Conservation (phyloP, 2,329 filamentous ascomycete species). For the Trichoderma endophyticum region DNA sequence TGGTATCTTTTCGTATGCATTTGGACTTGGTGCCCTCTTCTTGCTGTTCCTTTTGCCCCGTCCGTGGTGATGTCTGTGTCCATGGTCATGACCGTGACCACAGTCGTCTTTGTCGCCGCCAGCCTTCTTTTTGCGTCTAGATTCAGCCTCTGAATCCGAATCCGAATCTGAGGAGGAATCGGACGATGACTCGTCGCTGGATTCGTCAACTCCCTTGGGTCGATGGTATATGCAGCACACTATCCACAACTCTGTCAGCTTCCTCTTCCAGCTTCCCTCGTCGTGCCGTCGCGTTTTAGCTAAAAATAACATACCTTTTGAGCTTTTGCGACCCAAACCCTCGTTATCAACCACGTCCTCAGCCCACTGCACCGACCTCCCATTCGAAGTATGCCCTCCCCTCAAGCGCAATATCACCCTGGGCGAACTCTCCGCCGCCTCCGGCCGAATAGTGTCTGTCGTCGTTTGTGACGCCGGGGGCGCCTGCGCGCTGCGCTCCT, state of each 20-base stretch:
- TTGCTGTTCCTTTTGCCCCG: slow-evolving; percentile 26
- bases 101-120: slow-evolving; percentile 31
- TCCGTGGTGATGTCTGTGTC: slow-evolving; percentile 25
- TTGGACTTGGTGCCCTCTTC: slow-evolving; percentile 63
- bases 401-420: slow-evolving; percentile 49
- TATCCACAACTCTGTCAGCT: slow-evolving; percentile 34
- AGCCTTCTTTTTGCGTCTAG: slow-evolving; percentile 39
- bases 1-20: slow-evolving; percentile 75
- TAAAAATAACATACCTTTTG: slow-evolving; percentile 86
- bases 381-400: slow-evolving; percentile 44
- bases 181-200: slow-evolving; percentile 61
- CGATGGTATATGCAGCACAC: slow-evolving; percentile 99
- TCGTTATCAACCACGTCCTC: slow-evolving; percentile 95
- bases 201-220: slow-evolving; percentile 76
- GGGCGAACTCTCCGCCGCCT: slow-evolving; percentile 31
- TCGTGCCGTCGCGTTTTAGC: background rate
- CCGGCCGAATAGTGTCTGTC: slow-evolving; percentile 28
- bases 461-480: slow-evolving; percentile 36
- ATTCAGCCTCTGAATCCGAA: slow-evolving; percentile 47
- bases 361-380: slow-evolving; percentile 80
- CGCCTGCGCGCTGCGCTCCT: slow-evolving; percentile 27
- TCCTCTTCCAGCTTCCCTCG: background rate
- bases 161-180: slow-evolving; percentile 47
- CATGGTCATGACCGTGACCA: slow-evolving; percentile 35
- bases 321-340: slow-evolving; percentile 87